Evolutionary conservation across 192 early-diverging fungal species (phyloP), one percentile per base, ranked within the genome.

Genomic region (Podila horticola): DNA sequence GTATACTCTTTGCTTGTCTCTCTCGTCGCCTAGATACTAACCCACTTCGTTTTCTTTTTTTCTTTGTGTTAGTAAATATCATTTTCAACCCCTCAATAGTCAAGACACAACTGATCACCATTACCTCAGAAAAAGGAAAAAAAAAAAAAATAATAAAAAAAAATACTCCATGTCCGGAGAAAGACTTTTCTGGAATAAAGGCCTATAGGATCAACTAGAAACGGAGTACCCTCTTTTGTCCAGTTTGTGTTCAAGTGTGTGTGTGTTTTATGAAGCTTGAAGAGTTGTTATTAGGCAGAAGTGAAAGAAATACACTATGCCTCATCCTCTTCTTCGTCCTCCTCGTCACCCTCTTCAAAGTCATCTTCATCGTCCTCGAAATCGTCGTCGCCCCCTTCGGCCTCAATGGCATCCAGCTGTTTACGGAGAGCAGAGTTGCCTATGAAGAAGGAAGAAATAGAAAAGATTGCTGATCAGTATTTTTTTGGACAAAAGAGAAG

Each of bases 391-490:
- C 57, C 69, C n/a, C 62, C 51, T 17, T 73, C 74, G 13, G 66
- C 74, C 34, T 74, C 83, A 59, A 88, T 72, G 34, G 87, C 89
- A 1, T 84, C 86, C 0, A 88, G 58, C 29, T 83, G 81, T 67
- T 86, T 82, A 30, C 71, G 60, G 30, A 79, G 81, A 2, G 83
- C 70, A 52, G 85, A 82, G 30, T 71, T 70, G 50, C 84, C 87
- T 75, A 68, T 22, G 20, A 8, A 22, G 17, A 2, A 4, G 13
- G 41, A 5, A 29, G 11, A 30, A 59, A 26, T 45, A 20, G 38
- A 11, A 5, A 12, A 52, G 12, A 17, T 10, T 30, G 36, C n/a
- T 61, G 26, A 50, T 50, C 12, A 66, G 22, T 45, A 20, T 22
- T 2, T 12, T 66, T 66, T n/a, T 22, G 4, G 5, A 52, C 22